These are phyloP conservation scores for Carex arenaria DNA, from an alignment of 202 grass and related monocot species.

Conservation along the genomic window DNA sequence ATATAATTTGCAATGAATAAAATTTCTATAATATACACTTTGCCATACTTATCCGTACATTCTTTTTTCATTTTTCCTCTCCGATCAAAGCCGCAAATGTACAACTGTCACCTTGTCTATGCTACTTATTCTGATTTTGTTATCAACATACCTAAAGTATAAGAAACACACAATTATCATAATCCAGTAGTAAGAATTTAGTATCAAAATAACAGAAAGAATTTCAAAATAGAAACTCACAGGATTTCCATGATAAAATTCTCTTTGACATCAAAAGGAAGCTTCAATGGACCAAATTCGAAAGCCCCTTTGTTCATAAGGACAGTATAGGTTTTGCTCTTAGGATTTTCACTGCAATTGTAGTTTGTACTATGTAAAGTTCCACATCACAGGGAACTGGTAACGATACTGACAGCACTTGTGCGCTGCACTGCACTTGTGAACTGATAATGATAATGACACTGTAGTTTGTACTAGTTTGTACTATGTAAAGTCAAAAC, in stretches of 20 bases:
- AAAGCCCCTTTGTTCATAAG: constrained; percentile 48
- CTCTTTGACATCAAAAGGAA: constrained; percentile 44
- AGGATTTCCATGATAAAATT: constrained; percentile 60
- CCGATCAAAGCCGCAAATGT: constrained; percentile 44
- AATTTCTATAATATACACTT: background rate
- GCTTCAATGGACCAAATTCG: constrained; percentile 45
- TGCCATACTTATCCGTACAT: background rate
- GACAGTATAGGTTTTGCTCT: constrained; percentile 34
- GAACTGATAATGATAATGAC: background rate
- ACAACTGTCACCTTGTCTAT: constrained; percentile 46
- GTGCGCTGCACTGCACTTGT: constrained; percentile 27
- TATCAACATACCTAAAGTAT: constrained; percentile 70
- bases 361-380: background rate
- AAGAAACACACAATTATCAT: constrained; percentile 17
- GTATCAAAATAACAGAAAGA: background rate
- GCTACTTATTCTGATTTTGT: constrained; percentile 70
- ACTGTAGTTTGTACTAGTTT: too few species aligned
- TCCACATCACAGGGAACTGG: background rate
- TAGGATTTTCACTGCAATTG: constrained; percentile 40
- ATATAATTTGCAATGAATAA: background rate
- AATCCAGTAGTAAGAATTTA: background rate
- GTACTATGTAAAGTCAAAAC: too few species aligned
- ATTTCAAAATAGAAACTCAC: constrained; percentile 34
- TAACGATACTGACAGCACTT: too few species aligned
- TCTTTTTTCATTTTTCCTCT: constrained; percentile 23